These are phyloP conservation scores for Talaromyces nanjingensis DNA, from an alignment of 495 filamentous ascomycete genomes.

Conservation along the genomic window DNA sequence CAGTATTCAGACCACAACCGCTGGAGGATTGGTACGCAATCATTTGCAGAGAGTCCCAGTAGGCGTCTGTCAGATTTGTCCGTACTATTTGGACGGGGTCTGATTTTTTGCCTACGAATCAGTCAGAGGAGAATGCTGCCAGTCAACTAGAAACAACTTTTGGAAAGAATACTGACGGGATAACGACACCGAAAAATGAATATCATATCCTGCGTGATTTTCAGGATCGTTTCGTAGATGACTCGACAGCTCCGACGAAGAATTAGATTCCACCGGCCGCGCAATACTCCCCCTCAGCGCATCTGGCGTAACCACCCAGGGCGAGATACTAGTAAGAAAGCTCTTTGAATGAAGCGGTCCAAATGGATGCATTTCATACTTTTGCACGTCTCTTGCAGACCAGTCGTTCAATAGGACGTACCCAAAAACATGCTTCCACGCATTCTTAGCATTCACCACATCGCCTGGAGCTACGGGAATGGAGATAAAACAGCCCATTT, in stretches of 20 bases:
- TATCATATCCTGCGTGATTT: not conserved
- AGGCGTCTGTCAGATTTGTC: not conserved
- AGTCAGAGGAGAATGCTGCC: not conserved
- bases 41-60: slow-evolving; percentile 4
- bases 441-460: slow-evolving; percentile 35
- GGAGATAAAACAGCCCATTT: slow-evolving; percentile 71
- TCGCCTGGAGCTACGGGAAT: slow-evolving; percentile 16
- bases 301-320: slow-evolving; percentile 77
- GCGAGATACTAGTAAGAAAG: slow-evolving; percentile 73
- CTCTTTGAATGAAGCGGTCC: slow-evolving; percentile 60
- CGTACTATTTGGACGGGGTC: not conserved
- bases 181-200: not conserved
- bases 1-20: slow-evolving; percentile 16
- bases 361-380: slow-evolving; percentile 28
- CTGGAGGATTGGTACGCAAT: slow-evolving; percentile 15
- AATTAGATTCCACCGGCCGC: not conserved
- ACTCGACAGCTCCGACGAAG: not conserved
- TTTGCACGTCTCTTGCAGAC: slow-evolving; percentile 36
- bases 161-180: not conserved
- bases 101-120: not conserved
- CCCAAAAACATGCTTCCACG: slow-evolving; percentile 69
- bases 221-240: not conserved
- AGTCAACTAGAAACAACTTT: not conserved
- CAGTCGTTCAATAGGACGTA: slow-evolving; percentile 85
- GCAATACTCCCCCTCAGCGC: slow-evolving; percentile 39